These are phyloP conservation scores for Capsicum chinense DNA, from an alignment of 257 asterid species.

Conservation along the genomic window DNA sequence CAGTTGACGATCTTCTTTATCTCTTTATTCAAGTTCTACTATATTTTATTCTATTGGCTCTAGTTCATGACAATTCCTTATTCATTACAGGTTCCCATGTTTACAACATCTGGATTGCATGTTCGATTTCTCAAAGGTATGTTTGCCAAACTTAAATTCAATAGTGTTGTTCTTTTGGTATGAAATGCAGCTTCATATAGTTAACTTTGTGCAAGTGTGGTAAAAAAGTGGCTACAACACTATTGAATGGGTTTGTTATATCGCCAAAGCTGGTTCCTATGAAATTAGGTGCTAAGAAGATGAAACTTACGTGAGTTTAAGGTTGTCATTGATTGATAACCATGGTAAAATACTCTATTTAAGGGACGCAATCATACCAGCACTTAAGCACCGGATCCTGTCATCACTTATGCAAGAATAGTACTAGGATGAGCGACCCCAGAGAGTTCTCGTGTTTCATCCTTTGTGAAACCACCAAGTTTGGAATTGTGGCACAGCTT, in stretches of 20 bases:
- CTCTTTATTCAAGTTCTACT: neutral
- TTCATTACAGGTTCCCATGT: constrained; percentile 91
- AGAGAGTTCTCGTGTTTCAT: neutral
- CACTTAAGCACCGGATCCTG: neutral
- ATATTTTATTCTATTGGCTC: too few species aligned
- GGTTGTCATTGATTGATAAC: neutral
- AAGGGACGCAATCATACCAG: neutral
- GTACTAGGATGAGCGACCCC: neutral
- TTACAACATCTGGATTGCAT: constrained; percentile 95
- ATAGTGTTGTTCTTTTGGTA: neutral
- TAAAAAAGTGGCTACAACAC: constrained; percentile 99
- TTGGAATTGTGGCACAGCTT: neutral
- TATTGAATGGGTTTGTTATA: constrained; percentile 99
- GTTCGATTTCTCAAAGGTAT: constrained; percentile 96
- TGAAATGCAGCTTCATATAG: neutral
- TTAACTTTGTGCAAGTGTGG: constrained; percentile 75
- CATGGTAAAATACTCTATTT: neutral
- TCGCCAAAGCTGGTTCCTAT: constrained; percentile 96
- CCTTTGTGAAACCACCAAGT: neutral
- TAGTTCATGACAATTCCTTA: neutral
- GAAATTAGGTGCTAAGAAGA: constrained; percentile 87
- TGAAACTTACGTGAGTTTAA: neutral
- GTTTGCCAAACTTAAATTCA: neutral
- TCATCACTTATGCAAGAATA: neutral
- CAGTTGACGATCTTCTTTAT: constrained; percentile 9